Base-by-base conservation (phyloP, 352 stramenopile genomes). In the Globisporangium barbulae region DNA sequence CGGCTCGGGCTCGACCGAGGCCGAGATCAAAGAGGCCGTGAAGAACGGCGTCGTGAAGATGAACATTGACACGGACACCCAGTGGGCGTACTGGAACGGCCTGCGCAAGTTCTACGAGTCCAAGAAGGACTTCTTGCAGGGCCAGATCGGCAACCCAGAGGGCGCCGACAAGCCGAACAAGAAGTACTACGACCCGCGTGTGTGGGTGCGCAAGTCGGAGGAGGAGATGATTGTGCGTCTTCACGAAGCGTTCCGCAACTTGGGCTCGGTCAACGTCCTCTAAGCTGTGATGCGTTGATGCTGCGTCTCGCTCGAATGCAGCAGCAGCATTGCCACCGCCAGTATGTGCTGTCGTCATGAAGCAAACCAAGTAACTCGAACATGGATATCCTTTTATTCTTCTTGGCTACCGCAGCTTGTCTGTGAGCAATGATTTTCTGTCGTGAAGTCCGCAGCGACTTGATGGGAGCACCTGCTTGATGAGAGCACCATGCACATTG, bases 61-160 rank as follows among this genome's bases (percentile, higher is more conserved):
- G 97, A 99, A 99, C 92, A 98, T 99, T 75, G 97, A 99, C 86
- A 99, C 97, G 67, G 97, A 99, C 81, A 99, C 96, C 64, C 97
- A 99, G 88, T 99, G 97, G 96, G 91, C 94, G 56, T 99, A 98
- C 94, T 99, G 97, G 97, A 93, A 99, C 76, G 97, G 97, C 72
- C 88, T 99, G 64, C 93, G 97, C 90, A 88, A 93, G 72, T 99
- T 98, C 75, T 98, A 99, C 82, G 85, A 94, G 68, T 90, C 92
- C 63, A 98, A 99, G 88, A 97, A 98, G 83, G 96, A 91, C 65
- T 99, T 98, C 85, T 75, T 99, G 35, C 97, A 99, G 75, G 87
- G 79, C 78, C 97, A 99, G 81, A 99, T 99, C 63, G 97, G 97
- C 77, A 99, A 99, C 89, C 96, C 97, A 19, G 94, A 98, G 37